Base-by-base conservation (phyloP, 169 alveolate genomes). In the Plasmodium gallinaceum region DNA sequence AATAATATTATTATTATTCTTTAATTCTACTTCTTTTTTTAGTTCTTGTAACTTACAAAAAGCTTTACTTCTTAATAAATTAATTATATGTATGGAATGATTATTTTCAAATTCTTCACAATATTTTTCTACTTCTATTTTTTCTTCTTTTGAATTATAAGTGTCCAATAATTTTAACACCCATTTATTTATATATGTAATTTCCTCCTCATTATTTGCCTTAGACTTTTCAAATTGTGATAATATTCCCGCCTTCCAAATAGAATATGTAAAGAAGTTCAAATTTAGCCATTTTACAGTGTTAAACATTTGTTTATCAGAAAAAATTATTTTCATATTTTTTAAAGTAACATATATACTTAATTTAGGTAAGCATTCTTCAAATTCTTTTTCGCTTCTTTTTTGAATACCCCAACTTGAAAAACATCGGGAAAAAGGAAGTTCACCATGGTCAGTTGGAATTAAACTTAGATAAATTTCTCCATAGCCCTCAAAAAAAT, bases 341-440 rank as follows among this genome's bases (percentile, higher is more conserved):
- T 86, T 86, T 66, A 86, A 71, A 7, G 92, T 86, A 64, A 86
- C 24, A 54, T 70, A 86, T 9, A 71, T 57, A 62, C 92, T 86
- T 86, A 86, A 37, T 48, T 61, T 86, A 10, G 92, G 92, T 60
- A 86, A 66, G 24, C 92, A 86, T 39, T 86, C 92, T n/a, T 86
- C 87, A 42, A 70, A 86, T 65, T 86, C 92, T 12, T 86, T 72
- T 69, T 43, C 58, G 22, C 88, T 71, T 86, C 92, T 86, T 46
- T 68, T 86, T 70, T 86, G 69, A 16, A 58, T 86, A 52, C 92
- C 92, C 92, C 92, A 86, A 54, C 70, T 46, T 26, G 92, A 86
- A 74, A 86, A 86, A 64, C 92, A 86, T 24, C 92, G 73, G 43
- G 92, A 71, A 86, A 86, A 86, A 12, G 92, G 92, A 24, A 70